phyloP scores from a whole-genome alignment of 2,329 filamentous ascomycete genomes.

The Ophiostoma quercus region DNA sequence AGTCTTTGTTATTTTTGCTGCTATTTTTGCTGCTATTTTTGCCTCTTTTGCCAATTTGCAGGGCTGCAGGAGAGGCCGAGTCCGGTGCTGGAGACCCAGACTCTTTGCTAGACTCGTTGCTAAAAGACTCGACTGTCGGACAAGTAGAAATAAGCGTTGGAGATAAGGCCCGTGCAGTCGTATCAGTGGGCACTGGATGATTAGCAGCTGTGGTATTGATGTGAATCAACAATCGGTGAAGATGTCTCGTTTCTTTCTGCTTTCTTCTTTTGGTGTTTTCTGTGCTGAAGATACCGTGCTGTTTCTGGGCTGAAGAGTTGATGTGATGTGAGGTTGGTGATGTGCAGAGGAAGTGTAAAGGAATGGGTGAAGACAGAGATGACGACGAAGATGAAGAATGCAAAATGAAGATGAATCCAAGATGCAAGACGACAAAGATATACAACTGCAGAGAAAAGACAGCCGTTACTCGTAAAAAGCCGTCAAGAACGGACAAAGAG shows the following conservation, averaged over 20 bases:
- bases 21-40: background rate
- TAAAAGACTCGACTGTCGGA: background rate
- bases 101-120: background rate
- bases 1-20: background rate
- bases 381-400: too few relatives aligned
- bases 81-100: background rate
- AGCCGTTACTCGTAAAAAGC: background rate
- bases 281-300: too few relatives aligned
- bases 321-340: too few relatives aligned
- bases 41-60: background rate
- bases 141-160: constrained; percentile 4
- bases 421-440: too few relatives aligned
- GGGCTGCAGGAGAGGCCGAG: background rate
- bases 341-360: too few relatives aligned
- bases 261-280: too few relatives aligned
- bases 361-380: too few relatives aligned
- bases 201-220: background rate
- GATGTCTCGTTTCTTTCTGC: too few relatives aligned
- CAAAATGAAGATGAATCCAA: too few relatives aligned
- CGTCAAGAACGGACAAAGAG: background rate
- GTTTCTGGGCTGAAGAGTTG: too few relatives aligned
- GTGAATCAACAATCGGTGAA: background rate
- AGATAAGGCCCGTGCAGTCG: background rate
- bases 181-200: background rate
- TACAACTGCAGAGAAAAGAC: background rate